phyloP scores from a whole-genome alignment of 352 stramenopile genomes.

The Phytophthora sp. region DNA sequence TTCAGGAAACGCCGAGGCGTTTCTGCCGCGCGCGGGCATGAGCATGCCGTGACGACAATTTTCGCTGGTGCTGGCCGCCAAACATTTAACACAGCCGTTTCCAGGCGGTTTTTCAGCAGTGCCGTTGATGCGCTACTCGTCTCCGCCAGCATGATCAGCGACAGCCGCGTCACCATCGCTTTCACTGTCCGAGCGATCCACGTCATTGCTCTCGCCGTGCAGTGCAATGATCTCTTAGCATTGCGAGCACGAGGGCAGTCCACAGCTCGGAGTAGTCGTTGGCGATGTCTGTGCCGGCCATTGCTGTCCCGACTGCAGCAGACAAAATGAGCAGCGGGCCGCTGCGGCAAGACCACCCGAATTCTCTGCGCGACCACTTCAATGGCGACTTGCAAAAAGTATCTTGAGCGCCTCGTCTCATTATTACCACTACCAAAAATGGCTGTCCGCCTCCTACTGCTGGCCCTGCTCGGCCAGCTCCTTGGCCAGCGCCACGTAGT shows the following conservation, averaged over 20 bases:
- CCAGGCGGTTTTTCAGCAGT: not conserved
- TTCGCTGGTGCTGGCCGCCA: not conserved
- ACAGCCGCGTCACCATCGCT: no score
- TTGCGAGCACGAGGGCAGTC: no score
- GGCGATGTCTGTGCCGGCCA: no score
- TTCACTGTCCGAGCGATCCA: no score
- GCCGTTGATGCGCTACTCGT: no score
- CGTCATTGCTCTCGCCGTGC: no score
- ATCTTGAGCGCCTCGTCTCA: conserved; percentile 15
- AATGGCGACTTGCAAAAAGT: conserved; percentile 9
- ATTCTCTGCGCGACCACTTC: not conserved
- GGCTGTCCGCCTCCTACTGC: conserved; percentile 11
- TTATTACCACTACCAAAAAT: not conserved
- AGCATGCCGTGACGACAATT: not conserved
- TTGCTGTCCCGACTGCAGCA: no score
- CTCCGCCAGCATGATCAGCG: no score
- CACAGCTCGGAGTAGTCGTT: no score
- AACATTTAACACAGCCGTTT: not conserved
- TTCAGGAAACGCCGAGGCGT: conserved; percentile 16
- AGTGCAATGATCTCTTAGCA: no score
- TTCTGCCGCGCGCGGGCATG: conserved; percentile 2
- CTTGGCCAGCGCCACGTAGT: conserved; percentile 73
- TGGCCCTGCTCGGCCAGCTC: conserved; percentile 42
- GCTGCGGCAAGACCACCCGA: no score
- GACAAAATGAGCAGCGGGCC: no score